Evolutionary conservation across 116 monocot genomes (phyloP).

Genomic region (Trichopus zeylanicus): DNA sequence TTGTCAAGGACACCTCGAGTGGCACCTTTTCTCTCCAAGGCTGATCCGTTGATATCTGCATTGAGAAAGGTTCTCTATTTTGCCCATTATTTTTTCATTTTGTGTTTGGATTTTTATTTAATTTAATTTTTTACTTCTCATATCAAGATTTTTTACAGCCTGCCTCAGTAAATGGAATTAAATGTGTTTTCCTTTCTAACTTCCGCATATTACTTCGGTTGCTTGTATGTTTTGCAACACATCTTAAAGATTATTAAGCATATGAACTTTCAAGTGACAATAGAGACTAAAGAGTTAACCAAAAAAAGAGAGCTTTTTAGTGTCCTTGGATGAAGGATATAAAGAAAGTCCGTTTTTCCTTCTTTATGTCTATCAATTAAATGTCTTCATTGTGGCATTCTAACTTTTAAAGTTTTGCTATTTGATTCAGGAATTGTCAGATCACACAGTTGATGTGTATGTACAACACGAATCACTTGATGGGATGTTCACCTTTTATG

Average conservation of each 20-base stretch:
- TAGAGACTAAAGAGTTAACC: background rate
- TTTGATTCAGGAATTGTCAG: conserved; percentile 70
- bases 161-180: background rate
- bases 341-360: too few species aligned
- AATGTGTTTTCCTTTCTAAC: background rate
- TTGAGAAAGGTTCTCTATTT: conserved; percentile 64
- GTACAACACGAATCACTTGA: conserved; percentile 75
- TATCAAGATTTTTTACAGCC: too few species aligned
- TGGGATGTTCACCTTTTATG: conserved; percentile 94
- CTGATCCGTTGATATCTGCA: conserved; percentile 65
- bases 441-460: conserved; percentile 69
- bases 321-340: too few species aligned
- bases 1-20: conserved; percentile 90
- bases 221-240: background rate
- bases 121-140: too few species aligned
- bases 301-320: too few species aligned
- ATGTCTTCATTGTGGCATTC: background rate
- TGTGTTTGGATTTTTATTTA: too few species aligned
- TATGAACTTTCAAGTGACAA: background rate
- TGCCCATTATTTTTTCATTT: background rate
- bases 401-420: background rate
- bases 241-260: background rate
- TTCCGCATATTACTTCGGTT: background rate
- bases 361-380: too few species aligned
- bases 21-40: conserved; percentile 86